These are phyloP conservation scores for Tricholoma matsutake DNA, from an alignment of 768 basidiomycete genomes.

Conservation along the genomic window DNA sequence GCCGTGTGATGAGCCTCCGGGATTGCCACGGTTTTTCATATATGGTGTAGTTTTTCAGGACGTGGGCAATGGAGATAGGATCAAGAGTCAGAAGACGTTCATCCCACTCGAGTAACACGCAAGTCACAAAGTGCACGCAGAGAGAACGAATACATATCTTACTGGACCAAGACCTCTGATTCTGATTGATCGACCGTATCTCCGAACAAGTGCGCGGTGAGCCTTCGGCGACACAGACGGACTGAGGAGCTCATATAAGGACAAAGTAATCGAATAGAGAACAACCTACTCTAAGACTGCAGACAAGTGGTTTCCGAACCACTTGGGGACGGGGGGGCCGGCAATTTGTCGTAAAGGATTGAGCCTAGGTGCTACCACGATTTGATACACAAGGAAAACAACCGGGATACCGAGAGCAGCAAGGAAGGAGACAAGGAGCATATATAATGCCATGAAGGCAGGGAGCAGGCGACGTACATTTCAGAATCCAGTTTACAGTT, in stretches of 20 bases:
- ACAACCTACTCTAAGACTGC: slow-evolving; percentile 55
- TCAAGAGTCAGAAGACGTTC: slow-evolving; percentile 80
- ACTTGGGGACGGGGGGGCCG: slow-evolving; percentile 52
- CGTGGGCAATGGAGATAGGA: slow-evolving; percentile 67
- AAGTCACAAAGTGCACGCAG: neutral
- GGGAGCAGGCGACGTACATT: neutral
- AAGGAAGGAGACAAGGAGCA: slow-evolving; percentile 9
- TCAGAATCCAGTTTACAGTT: neutral
- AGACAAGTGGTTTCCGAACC: slow-evolving; percentile 53
- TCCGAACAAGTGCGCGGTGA: slow-evolving; percentile 50
- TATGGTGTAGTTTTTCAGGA: slow-evolving; percentile 65
- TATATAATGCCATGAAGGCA: slow-evolving; percentile 9
- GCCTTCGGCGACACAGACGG: slow-evolving; percentile 48
- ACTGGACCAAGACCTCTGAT: slow-evolving; percentile 69
- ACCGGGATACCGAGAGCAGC: slow-evolving; percentile 5
- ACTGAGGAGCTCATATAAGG: slow-evolving; percentile 28
- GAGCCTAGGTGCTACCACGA: slow-evolving; percentile 31
- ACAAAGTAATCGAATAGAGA: neutral
- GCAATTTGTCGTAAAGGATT: slow-evolving; percentile 54
- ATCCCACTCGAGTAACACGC: slow-evolving; percentile 53
- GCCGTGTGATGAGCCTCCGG: slow-evolving; percentile 64
- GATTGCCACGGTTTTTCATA: slow-evolving; percentile 88
- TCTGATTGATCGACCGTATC: slow-evolving; percentile 68
- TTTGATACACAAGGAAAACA: slow-evolving; percentile 26
- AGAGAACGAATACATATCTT: slow-evolving; percentile 28